Percentiles rank a stretch among this genome's conserved stretches.
Conservation (phyloP, 2,329 filamentous ascomycete species). For the Fusarium anthophilum region DNA sequence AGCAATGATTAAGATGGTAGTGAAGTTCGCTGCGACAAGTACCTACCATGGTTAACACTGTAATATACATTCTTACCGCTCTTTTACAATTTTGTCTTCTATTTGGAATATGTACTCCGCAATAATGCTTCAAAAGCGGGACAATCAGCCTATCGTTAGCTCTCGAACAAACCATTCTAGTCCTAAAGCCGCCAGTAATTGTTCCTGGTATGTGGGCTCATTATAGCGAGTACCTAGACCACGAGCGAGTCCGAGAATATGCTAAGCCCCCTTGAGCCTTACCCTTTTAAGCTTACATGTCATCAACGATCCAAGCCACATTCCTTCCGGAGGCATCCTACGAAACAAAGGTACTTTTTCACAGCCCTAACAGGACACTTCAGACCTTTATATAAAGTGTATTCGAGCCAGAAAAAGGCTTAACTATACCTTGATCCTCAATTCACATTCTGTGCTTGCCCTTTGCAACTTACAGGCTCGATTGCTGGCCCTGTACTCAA, state of each 20-base stretch:
- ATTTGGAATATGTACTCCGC: not conserved
- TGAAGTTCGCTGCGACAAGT: not conserved
- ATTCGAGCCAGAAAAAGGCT: not conserved
- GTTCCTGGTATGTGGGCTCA: not conserved
- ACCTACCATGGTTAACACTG: rapidly evolving
- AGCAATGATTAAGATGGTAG: not conserved
- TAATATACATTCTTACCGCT: not conserved
- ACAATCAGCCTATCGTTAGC: not conserved
- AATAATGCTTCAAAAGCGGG: too few species aligned
- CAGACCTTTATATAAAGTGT: rapidly evolving
- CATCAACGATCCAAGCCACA: not conserved
- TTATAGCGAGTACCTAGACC: not conserved
- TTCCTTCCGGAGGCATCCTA: not conserved
- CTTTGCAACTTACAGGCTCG: not conserved
- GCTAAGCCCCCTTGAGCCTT: not conserved
- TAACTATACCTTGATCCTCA: too few species aligned
- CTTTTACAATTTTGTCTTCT: too few species aligned
- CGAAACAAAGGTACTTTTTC: not conserved
- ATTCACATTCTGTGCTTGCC: rapidly evolving
- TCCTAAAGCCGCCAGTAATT: not conserved
- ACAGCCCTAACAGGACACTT: not conserved
- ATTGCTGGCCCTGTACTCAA: rapidly evolving
- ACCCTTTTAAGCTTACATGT: not conserved
- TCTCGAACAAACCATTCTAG: not conserved
- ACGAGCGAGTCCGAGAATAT: not conserved